Conservation (phyloP, 345 rosid species). For the Eucalyptus victrix region DNA sequence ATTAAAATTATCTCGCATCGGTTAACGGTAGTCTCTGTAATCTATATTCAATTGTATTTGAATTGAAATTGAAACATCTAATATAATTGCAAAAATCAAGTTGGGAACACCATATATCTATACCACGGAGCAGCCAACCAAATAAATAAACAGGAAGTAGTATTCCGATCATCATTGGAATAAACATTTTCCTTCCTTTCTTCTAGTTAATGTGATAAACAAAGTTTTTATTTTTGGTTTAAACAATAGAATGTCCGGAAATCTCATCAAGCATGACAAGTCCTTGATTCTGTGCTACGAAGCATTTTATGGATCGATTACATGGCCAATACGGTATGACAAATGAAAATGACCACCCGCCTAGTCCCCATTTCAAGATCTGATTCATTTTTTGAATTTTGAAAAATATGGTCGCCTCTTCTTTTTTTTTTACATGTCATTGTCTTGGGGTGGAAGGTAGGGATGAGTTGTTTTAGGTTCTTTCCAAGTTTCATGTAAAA, state of each 20-base stretch:
- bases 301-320: not conserved
- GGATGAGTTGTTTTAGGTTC: rapidly evolving
- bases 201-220: not conserved
- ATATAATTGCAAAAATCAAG: not conserved
- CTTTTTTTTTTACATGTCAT: not conserved
- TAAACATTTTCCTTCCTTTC: not conserved
- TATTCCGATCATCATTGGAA: not conserved
- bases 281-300: not conserved
- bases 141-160: not conserved
- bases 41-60: not conserved
- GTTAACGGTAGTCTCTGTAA: not conserved
- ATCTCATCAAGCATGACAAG: not conserved
- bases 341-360: not conserved
- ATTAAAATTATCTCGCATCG: not conserved
- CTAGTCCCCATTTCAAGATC: not conserved
- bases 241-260: not conserved
- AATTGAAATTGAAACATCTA: too few species aligned
- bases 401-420: not conserved
- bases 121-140: not conserved
- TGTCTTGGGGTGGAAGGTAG: not conserved
- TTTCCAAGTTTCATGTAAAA: too few species aligned
- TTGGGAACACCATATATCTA: not conserved
- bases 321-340: not conserved
- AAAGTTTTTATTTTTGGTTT: not conserved
- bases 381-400: not conserved